Evolutionary conservation across 345 rosid genomes (phyloP).

Genomic region (Gossypium rotundifolium): DNA sequence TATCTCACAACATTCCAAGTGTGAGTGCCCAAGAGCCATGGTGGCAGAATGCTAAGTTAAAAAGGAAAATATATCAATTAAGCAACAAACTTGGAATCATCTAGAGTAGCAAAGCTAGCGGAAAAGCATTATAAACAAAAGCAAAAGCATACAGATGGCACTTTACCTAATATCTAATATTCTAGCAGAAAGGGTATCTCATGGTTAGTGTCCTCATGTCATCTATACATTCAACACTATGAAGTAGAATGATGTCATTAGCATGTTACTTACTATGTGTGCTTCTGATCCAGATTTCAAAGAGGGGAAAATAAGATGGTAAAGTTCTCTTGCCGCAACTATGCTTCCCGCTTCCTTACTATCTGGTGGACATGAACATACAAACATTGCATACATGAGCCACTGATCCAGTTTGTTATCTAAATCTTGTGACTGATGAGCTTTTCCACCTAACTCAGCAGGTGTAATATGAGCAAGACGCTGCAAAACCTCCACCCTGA

Average conservation of each 20-base stretch:
- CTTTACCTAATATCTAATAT: too few relatives aligned
- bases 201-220: not conserved
- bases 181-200: not conserved
- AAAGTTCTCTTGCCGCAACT: slow-evolving; percentile 75
- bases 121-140: not conserved
- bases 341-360: slow-evolving; percentile 71
- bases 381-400: slow-evolving; percentile 93
- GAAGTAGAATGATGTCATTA: not conserved
- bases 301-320: slow-evolving; percentile 81
- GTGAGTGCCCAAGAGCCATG: slow-evolving; percentile 97
- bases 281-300: slow-evolving; percentile 86
- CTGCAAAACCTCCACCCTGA: slow-evolving; percentile 71
- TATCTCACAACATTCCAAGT: slow-evolving; percentile 92
- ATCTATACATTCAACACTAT: slow-evolving; percentile 1
- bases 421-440: slow-evolving; percentile 78
- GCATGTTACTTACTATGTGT: slow-evolving; percentile 54
- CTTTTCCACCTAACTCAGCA: slow-evolving; percentile 88
- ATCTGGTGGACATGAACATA: slow-evolving; percentile 96
- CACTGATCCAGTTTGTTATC: slow-evolving; percentile 96
- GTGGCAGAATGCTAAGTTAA: slow-evolving; percentile 81
- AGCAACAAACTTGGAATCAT: slow-evolving; percentile 4
- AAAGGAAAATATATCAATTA: slow-evolving; percentile 16
- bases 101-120: not conserved
- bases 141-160: too few relatives aligned
- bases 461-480: slow-evolving; percentile 93